These are phyloP conservation scores for Pleurotus djamor DNA, from an alignment of 768 basidiomycete genomes.

Conservation along the genomic window DNA sequence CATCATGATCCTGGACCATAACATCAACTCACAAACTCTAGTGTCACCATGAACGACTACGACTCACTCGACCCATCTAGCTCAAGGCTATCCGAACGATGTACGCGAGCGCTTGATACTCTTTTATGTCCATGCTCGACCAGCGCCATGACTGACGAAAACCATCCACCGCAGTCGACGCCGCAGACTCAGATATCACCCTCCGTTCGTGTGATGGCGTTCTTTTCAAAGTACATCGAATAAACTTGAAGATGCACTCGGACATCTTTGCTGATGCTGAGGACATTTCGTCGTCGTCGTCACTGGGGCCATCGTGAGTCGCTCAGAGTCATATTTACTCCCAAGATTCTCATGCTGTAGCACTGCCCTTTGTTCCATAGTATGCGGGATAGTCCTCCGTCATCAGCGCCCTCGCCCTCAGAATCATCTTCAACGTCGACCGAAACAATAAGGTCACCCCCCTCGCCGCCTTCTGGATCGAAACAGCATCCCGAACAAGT, in stretches of 20 bases:
- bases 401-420: background rate
- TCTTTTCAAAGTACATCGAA: conserved; percentile 8
- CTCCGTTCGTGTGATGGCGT: conserved; percentile 6
- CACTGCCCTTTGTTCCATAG: background rate
- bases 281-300: background rate
- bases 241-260: conserved; percentile 14
- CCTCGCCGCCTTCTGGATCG: background rate
- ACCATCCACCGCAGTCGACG: background rate
- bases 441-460: background rate
- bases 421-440: background rate
- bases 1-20: no score
- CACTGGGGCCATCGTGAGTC: background rate
- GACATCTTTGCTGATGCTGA: conserved; percentile 8
- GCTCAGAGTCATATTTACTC: background rate
- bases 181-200: conserved; percentile 5
- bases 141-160: background rate
- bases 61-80: no score
- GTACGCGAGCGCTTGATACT: background rate
- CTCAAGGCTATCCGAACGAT: background rate
- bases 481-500: conserved; percentile 6
- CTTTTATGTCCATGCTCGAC: background rate
- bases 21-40: no score
- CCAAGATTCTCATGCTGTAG: background rate
- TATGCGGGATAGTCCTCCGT: background rate
- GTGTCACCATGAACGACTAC: no score